phyloP scores from a whole-genome alignment of 371 early-diverging fungal genomes.

The Rhizopus delemar region DNA sequence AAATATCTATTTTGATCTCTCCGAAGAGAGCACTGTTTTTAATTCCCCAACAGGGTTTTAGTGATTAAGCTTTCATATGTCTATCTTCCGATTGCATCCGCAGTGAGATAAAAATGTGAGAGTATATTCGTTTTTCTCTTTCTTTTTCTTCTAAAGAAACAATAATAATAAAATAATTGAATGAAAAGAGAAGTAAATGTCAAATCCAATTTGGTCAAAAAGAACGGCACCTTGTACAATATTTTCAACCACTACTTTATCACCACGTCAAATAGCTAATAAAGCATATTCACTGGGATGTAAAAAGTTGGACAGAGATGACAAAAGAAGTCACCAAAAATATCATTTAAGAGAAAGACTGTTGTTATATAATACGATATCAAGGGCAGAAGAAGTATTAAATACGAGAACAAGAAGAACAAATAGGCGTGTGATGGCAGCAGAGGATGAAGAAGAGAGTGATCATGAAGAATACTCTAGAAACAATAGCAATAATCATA shows the following conservation, averaged over 20 bases:
- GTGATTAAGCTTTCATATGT: background rate
- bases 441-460: constrained; percentile 45
- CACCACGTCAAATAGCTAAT: constrained; percentile 51
- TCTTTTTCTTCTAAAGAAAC: background rate
- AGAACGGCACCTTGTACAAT: constrained; percentile 26
- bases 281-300: constrained; percentile 41
- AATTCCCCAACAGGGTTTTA: background rate
- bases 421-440: constrained; percentile 48
- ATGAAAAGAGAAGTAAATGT: background rate
- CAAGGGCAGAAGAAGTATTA: constrained; percentile 43
- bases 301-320: constrained; percentile 51
- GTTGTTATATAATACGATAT: constrained; percentile 40
- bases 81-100: constrained; percentile 5
- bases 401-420: constrained; percentile 41
- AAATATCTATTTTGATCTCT: too few species aligned
- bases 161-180: background rate
- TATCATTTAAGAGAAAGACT: constrained; percentile 47
- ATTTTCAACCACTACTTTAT: constrained; percentile 27
- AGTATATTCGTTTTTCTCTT: background rate
- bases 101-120: background rate
- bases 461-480: constrained; percentile 13
- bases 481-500: constrained; percentile 4
- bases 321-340: constrained; percentile 34
- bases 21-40: background rate
- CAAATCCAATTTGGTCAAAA: constrained; percentile 23